These are phyloP conservation scores for Arthrobotrys sphaeroides DNA, from an alignment of 2,329 filamentous ascomycete species.

Conservation along the genomic window DNA sequence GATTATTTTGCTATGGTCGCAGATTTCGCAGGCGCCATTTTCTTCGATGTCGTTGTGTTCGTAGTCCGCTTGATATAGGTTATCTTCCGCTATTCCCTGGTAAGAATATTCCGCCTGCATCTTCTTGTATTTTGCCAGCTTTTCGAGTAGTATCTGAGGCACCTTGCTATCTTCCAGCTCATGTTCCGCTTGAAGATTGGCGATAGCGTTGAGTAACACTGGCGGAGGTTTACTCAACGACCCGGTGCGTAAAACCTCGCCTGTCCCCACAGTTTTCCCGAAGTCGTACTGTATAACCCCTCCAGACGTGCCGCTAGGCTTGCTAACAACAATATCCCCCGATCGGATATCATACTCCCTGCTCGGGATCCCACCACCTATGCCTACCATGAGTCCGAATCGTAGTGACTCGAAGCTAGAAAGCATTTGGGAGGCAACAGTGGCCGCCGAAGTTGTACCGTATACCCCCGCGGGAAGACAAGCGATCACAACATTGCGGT, in stretches of 20 bases:
- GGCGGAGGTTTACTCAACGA: slow-evolving; percentile 14
- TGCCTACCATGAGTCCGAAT: slow-evolving; percentile 32
- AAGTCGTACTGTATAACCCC: slow-evolving; percentile 31
- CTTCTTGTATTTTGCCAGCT: not conserved
- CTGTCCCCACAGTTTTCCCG: slow-evolving; percentile 2
- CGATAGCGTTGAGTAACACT: slow-evolving; percentile 10
- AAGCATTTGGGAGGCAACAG: slow-evolving; percentile 23
- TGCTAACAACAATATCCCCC: slow-evolving; percentile 35
- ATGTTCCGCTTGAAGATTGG: not conserved
- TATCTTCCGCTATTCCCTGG: slow-evolving; percentile 2
- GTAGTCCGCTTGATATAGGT: slow-evolving; percentile 19
- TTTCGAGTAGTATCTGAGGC: not conserved
- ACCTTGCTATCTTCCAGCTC: not conserved
- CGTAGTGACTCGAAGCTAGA: slow-evolving; percentile 6
- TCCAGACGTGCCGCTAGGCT: not conserved
- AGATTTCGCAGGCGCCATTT: not conserved
- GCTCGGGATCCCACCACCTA: slow-evolving; percentile 30
- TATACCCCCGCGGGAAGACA: not conserved
- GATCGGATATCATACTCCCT: slow-evolving; percentile 10
- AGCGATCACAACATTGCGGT: slow-evolving; percentile 31
- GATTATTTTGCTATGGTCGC: not conserved
- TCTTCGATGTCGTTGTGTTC: not conserved
- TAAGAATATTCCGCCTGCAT: not conserved
- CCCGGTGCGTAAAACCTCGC: not conserved
- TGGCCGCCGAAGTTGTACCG: slow-evolving; percentile 10